Conservation (phyloP, 139 green algal species). For the Desmodesmus armatus region DNA sequence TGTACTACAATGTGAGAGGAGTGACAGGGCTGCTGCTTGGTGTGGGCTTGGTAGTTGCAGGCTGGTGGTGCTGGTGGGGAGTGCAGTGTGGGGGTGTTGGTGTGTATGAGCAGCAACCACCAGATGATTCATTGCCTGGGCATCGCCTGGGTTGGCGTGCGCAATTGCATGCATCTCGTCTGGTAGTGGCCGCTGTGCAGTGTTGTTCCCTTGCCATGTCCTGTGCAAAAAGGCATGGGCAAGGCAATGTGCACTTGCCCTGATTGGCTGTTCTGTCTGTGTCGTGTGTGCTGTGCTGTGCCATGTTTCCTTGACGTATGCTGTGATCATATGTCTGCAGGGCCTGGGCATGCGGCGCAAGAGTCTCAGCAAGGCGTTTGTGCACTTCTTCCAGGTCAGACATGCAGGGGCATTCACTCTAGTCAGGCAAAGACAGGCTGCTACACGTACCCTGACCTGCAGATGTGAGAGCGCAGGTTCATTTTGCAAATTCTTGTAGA, state of each 20-base stretch:
- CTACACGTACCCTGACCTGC: too few relatives aligned
- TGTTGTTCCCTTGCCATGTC: too few relatives aligned
- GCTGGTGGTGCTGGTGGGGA: neutral
- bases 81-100: neutral
- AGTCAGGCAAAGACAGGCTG: too few relatives aligned
- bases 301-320: neutral
- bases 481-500: too few relatives aligned
- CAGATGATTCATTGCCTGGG: neutral
- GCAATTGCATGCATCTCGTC: too few relatives aligned
- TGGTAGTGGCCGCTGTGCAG: too few relatives aligned
- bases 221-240: too few relatives aligned
- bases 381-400: slow-evolving; percentile 46
- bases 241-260: too few relatives aligned
- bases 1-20: slow-evolving; percentile 66
- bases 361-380: slow-evolving; percentile 45
- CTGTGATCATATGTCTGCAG: slow-evolving; percentile 15
- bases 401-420: slow-evolving; percentile 75
- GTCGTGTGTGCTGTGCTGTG: slow-evolving; percentile 3
- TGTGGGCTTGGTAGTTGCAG: neutral
- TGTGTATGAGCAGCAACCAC: neutral
- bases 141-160: too few relatives aligned
- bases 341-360: slow-evolving; percentile 54
- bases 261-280: too few relatives aligned
- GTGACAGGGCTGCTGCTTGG: neutral
- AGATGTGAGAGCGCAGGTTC: too few relatives aligned